Percentiles rank a stretch among this genome's conserved stretches.
phyloP scores from a whole-genome alignment of 352 stramenopile species.

The Pythium insidiosum region DNA sequence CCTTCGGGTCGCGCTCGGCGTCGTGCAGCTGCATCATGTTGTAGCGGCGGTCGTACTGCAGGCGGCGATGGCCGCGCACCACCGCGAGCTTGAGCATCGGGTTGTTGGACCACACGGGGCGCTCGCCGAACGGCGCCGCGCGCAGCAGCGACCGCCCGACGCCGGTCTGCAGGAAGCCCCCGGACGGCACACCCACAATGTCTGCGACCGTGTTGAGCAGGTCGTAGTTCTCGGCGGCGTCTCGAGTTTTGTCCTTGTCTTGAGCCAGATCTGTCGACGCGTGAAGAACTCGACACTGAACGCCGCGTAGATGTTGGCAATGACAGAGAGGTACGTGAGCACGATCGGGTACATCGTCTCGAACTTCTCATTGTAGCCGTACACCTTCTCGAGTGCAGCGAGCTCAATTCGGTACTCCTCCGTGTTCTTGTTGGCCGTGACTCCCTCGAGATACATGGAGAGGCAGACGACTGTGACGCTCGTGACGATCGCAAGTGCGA shows the following conservation, averaged over 20 bases:
- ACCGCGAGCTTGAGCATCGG: conserved; percentile 30
- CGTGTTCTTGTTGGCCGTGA: no score
- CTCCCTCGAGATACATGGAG: no score
- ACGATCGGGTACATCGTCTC: no score
- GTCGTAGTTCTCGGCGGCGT: conserved; percentile 18
- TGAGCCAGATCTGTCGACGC: no score
- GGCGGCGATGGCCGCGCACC: conserved; percentile 23
- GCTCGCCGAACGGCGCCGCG: conserved; percentile 19
- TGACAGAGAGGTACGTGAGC: no score
- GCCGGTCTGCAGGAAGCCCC: conserved; percentile 8
- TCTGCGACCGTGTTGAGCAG: conserved; percentile 15
- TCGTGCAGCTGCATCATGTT: conserved; percentile 29
- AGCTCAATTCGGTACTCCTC: no score
- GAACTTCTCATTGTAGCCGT: no score
- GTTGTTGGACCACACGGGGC: conserved; percentile 50
- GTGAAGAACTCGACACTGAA: no score
- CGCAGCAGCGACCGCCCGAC: conserved; percentile 29
- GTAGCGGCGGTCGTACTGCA: conserved; percentile 33
- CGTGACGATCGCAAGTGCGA: no score
- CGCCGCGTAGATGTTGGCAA: no score
- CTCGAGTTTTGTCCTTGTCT: conserved; percentile 72
- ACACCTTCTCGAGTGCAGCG: no score
- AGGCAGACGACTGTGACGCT: no score
- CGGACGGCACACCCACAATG: conserved; percentile 7
- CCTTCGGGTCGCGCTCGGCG: conserved; percentile 28